Base-by-base conservation (phyloP, 495 filamentous ascomycete species). In the Xylaria castorea region DNA sequence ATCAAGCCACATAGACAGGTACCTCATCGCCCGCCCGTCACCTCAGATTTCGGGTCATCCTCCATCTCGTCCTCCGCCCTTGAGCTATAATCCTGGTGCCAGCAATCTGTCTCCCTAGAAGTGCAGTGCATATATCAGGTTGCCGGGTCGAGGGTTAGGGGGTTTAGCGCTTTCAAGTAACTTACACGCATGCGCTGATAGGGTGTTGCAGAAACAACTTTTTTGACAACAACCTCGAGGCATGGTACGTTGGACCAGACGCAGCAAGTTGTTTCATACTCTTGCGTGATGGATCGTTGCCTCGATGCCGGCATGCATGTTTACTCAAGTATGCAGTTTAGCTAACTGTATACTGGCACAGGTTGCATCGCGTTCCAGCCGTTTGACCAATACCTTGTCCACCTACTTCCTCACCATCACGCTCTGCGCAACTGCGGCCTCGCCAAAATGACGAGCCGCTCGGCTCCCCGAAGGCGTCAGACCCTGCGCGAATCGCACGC, bases 401-500 rank as follows among this genome's bases (percentile, higher is more conserved):
- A 50, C n/a, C 55, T n/a, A 18, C 44, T 34, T 38, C 25, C 42
- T 22, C 68, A 42, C 62, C 70, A 40, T 67, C 63, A 32, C 69
- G 69, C 44, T 14, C 16, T 67, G 14, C 38, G 27, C 51, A 48
- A 32, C 51, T 67, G 44, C 57, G 40, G 40, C 30, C 40, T 72
- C 70, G 9, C 30, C 50, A 61, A 32, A 68, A 80, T 80, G 78
- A 77, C 78, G 76, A 75, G 78, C 72, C 78, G 78, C n/a, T 80
- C 78, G 70, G 72, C 70, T 61, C 78, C 76, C 53, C 74, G 78
- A 66, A 76, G 76, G 77, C 78, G 78, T 70, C 78, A 78, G 58
- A 80, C 76, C 61, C 53, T 80, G 71, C 78, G 78, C 66, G 78
- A 80, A 50, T 80, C 78, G 70, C 78, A 80, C 44, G 78, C 76